phyloP scores from a whole-genome alignment of 768 basidiomycete species.

The Kwoniella botswanensis region DNA sequence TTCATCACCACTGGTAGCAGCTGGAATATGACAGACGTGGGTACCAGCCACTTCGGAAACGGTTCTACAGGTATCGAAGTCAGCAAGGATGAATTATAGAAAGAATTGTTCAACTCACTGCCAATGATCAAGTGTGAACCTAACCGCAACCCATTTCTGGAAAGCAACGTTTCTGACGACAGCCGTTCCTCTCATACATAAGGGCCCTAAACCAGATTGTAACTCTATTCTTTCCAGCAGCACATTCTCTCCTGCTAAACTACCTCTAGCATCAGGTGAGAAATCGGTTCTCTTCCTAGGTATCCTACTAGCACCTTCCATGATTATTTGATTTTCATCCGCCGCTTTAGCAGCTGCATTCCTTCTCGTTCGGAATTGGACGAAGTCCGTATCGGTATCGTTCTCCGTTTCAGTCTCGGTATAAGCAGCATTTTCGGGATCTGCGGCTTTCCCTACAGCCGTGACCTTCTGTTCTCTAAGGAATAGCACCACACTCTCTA shows the following conservation, averaged over 20 bases:
- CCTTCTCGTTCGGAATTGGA: constrained; percentile 52
- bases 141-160: constrained; percentile 81
- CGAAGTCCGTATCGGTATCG: constrained; percentile 54
- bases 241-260: constrained; percentile 55
- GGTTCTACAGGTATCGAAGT: constrained; percentile 39
- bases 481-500: constrained; percentile 93
- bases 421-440: constrained; percentile 61
- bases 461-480: constrained; percentile 91
- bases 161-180: constrained; percentile 84
- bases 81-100: constrained; percentile 5
- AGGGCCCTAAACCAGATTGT: constrained; percentile 50
- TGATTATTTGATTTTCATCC: constrained; percentile 45
- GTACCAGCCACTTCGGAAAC: constrained; percentile 54
- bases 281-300: constrained; percentile 54
- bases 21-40: constrained; percentile 54
- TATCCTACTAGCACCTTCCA: constrained; percentile 50
- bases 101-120: constrained; percentile 60
- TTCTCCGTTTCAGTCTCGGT: constrained; percentile 67
- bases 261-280: constrained; percentile 41
- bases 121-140: constrained; percentile 95
- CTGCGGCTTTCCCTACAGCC: constrained; percentile 71
- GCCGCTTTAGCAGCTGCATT: constrained; percentile 48
- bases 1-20: constrained; percentile 52
- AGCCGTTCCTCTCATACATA: constrained; percentile 70
- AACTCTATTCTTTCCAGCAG: constrained; percentile 60